A percentile compares a stretch with the other conserved stretches of the same genome.
Conservation (phyloP, 1,139 yeast species). For the Suhomyces maxii region DNA sequence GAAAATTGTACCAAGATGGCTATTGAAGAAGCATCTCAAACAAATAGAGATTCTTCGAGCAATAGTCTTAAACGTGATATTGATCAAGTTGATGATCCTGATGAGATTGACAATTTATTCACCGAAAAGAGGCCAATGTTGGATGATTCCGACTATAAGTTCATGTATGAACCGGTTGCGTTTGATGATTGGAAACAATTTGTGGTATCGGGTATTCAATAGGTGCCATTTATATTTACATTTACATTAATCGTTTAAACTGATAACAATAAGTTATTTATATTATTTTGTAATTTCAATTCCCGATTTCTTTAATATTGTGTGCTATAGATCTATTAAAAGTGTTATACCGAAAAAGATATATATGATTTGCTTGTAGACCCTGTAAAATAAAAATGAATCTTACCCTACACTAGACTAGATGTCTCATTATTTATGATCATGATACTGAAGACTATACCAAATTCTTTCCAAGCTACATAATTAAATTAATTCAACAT, state of each 20-base stretch:
- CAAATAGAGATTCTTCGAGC: conserved; percentile 2
- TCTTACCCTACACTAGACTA: no score
- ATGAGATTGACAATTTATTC: conserved; percentile 40
- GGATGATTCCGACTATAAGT: conserved; percentile 23
- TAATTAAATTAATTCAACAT: no score
- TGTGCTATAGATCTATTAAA: not conserved
- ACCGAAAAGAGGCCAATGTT: conserved; percentile 36
- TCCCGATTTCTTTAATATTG: not conserved
- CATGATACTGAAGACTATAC: no score
- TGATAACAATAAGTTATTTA: not conserved
- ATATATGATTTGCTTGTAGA: no score
- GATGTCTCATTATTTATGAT: no score
- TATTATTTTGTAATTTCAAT: not conserved
- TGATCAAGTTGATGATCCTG: conserved; percentile 23
- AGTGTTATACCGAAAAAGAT: not conserved
- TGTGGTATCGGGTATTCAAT: conserved; percentile 20
- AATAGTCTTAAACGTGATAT: conserved; percentile 23
- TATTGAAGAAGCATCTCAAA: conserved; percentile 9
- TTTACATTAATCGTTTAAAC: not conserved
- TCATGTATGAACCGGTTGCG: conserved; percentile 35
- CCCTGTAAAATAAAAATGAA: no score
- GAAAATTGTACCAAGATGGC: conserved; percentile 28
- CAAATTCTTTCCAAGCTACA: no score
- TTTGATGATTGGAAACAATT: conserved; percentile 44
- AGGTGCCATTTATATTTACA: not conserved